phyloP scores from a whole-genome alignment of 2,329 filamentous ascomycete species.

The Cyphellophora europaea region DNA sequence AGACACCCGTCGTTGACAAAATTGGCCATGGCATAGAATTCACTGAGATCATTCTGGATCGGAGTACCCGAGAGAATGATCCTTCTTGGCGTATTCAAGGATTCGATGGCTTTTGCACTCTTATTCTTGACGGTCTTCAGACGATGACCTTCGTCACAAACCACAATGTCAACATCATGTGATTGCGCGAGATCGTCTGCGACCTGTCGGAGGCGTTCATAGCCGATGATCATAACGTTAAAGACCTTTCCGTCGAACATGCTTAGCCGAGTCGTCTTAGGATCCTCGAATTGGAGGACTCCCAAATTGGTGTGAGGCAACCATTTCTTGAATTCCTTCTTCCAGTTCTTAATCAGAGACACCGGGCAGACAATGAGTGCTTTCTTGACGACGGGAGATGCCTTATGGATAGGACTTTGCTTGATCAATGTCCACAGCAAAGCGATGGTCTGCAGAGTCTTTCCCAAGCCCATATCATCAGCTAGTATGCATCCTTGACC shows the following conservation, averaged over 20 bases:
- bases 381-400: slow-evolving; percentile 56
- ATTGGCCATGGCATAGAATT: slow-evolving; percentile 60
- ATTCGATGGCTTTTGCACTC: slow-evolving; percentile 55
- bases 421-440: slow-evolving; percentile 64
- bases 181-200: slow-evolving; percentile 57
- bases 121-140: slow-evolving; percentile 63
- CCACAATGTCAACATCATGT: slow-evolving; percentile 56
- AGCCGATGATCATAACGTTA: slow-evolving; percentile 64
- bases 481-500: slow-evolving; percentile 63
- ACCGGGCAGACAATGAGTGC: slow-evolving; percentile 66
- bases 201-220: slow-evolving; percentile 58
- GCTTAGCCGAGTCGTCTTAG: slow-evolving; percentile 50
- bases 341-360: slow-evolving; percentile 64
- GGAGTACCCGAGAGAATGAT: slow-evolving; percentile 59
- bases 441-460: slow-evolving; percentile 64
- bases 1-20: slow-evolving; percentile 59
- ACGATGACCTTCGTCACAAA: slow-evolving; percentile 61
- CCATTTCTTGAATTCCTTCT: slow-evolving; percentile 65
- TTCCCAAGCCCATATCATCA: slow-evolving; percentile 68
- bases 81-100: slow-evolving; percentile 50
- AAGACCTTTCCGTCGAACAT: slow-evolving; percentile 63
- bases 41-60: slow-evolving; percentile 58
- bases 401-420: slow-evolving; percentile 53
- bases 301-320: slow-evolving; percentile 61
- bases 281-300: slow-evolving; percentile 55